Percentiles rank a stretch among this genome's conserved stretches.
phyloP scores from a whole-genome alignment of 2,329 filamentous ascomycete genomes.

The Podosphaera xanthii region DNA sequence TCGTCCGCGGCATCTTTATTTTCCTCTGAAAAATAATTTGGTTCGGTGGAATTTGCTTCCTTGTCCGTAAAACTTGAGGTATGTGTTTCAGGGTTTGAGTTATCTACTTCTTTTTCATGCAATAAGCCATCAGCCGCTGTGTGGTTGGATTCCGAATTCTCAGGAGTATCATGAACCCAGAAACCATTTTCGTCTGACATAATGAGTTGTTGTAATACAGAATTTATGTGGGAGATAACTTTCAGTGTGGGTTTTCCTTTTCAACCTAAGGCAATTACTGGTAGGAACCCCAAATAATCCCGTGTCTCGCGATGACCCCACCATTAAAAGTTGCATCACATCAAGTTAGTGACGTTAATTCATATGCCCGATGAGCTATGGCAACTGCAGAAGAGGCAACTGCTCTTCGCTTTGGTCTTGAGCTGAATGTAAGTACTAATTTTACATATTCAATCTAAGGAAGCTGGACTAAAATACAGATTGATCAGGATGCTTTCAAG shows the following conservation, averaged over 20 bases:
- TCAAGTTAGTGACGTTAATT: constrained; percentile 15
- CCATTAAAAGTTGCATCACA: neutral
- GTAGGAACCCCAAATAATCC: neutral
- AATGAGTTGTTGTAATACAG: neutral
- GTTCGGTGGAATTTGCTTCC: neutral
- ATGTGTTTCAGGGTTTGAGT: constrained; percentile 16
- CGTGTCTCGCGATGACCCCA: neutral
- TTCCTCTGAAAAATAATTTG: neutral
- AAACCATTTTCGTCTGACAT: neutral
- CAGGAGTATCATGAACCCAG: neutral
- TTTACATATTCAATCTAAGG: neutral
- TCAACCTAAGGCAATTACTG: neutral
- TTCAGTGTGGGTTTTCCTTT: neutral
- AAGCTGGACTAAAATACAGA: constrained; percentile 3
- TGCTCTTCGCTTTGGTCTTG: constrained; percentile 70
- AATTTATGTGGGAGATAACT: neutral
- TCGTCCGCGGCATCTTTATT: neutral
- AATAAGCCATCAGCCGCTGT: constrained; percentile 3
- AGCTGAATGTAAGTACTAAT: constrained; percentile 52
- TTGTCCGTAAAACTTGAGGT: neutral
- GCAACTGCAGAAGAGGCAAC: constrained; percentile 63
- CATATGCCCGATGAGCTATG: constrained; percentile 20
- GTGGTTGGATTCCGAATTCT: constrained; percentile 1
- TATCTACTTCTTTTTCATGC: constrained; percentile 21
- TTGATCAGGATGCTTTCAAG: constrained; percentile 73